Evolutionary conservation across 1,284 basidiomycete species (phyloP), one percentile per base, ranked within the genome.

Genomic region (Ustanciosporium gigantosporum): DNA sequence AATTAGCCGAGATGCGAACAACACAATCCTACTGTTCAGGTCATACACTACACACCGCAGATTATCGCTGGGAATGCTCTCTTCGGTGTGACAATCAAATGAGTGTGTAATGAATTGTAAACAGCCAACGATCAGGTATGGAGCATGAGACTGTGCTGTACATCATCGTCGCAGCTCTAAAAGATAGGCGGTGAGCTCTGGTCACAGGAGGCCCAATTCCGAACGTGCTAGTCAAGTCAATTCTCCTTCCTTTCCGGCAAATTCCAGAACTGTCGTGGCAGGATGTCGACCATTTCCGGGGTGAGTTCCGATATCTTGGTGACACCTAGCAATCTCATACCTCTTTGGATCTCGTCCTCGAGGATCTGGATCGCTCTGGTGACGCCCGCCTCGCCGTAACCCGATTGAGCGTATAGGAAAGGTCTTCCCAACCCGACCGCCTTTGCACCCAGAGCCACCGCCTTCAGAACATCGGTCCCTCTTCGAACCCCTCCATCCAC

Each of bases 321-420:
- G 15, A 86, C 89, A 29, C 91, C 91, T 3, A 92, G 78, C 19
- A 90, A 81, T 46, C 85, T 81, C 89, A 95, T 90, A 0, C 84
- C 86, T 3, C 85, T 86, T 32, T 86, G 77, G 29, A 94, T 89
- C 80, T 95, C 91, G 39, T 88, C 86, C 65, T 87, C 82, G 61
- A 94, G 78, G 32, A 94, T 81, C n/a, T 79, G 73, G 14, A 81
- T 83, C 23, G 87, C 82, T 73, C 88, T 88, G 29, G 85, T 81
- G 13, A 91, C 90, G 1, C 92, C 92, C 8, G 84, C 83, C 60
- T 87, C 84, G 1, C 90, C 91, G 49, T 90, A 93, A 4, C 89
- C 89, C 83, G 88, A 88, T 80, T 93, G 90, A 1, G 89, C 90
- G 70, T 88, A 93, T n/a, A 95, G 81, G 82, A 94, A 92, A 1